Evolutionary conservation across 1,139 yeast genomes (phyloP).

Genomic region (Suhomyces wounanorum): DNA sequence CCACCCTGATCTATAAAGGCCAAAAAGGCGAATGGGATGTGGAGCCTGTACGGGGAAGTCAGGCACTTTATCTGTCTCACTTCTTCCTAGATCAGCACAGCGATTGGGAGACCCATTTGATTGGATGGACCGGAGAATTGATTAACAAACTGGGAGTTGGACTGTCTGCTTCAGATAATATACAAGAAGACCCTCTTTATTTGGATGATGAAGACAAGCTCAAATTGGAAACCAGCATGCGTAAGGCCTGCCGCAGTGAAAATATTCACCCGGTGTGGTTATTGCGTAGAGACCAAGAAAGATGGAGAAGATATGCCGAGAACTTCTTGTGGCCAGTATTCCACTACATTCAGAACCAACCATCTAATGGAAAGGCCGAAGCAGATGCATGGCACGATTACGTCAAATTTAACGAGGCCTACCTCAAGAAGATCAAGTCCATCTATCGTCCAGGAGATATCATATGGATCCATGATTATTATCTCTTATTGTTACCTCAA

Average conservation of each 20-base stretch:
- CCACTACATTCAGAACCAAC: conserved; percentile 82
- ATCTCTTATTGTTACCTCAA: conserved; percentile 81
- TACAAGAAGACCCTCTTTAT: conserved; percentile 61
- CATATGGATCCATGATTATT: conserved; percentile 95
- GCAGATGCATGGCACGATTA: conserved; percentile 89
- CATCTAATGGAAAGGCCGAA: conserved; percentile 67
- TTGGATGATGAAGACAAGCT: conserved; percentile 58
- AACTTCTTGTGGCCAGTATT: conserved; percentile 91
- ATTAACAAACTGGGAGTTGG: conserved; percentile 36
- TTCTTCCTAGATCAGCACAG: conserved; percentile 63
- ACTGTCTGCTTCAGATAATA: conserved; percentile 27
- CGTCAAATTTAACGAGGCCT: conserved; percentile 86
- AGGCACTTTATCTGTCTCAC: conserved; percentile 80
- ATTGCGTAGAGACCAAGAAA: conserved; percentile 64
- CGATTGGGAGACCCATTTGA: conserved; percentile 82
- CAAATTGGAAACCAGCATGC: conserved; percentile 45
- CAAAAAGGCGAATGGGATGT: conserved; percentile 49
- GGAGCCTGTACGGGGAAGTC: conserved; percentile 74
- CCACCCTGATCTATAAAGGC: conserved; percentile 56
- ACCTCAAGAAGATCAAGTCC: conserved; percentile 71
- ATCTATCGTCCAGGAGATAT: conserved; percentile 88
- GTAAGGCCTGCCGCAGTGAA: conserved; percentile 45
- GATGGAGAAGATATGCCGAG: conserved; percentile 92
- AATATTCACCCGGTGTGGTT: conserved; percentile 87
- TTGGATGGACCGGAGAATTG: conserved; percentile 97